Evolutionary conservation across 352 stramenopile species (phyloP), one percentile per base, ranked within the genome.

Genomic region (Pythium graminicola): DNA sequence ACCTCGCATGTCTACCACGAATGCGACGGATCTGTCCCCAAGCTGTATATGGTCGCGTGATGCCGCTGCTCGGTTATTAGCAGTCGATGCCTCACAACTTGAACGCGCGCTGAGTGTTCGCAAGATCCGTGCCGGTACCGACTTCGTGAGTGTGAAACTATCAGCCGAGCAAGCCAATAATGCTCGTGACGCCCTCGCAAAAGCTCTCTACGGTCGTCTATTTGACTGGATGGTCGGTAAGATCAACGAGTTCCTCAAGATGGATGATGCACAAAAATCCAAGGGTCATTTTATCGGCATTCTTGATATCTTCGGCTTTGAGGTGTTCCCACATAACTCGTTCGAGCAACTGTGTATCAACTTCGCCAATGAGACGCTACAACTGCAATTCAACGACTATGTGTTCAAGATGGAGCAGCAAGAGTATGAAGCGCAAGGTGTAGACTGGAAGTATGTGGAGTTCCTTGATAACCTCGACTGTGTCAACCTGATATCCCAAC

Each of bases 151-250:
- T 20, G 84, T 80, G 26, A 67, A 68, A 6, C 50, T 93, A 17
- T 65, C 74, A 7, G 65, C 86, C 23, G 64, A 76, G 16, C 81
- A 95, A 29, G 84, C 86, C 0, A 46, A 77, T 2, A 80, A 72
- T 14, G 92, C 84, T 6, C 78, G 86, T 13, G 86, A 95, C 50
- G 87, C 86, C 13, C 67, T 96, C 19, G 83, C 86, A 20, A 94
- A 93, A 57, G 93, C 78, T 7, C 64, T 96, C 6, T 96, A 96
- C 65, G 78, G 81, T 5, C 87, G 89, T 45, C 52, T 96, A 50
- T 96, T 96, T 67, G 85, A 97, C 38, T 99, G 92, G 91, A 75
- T 99, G 26, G 95, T 99, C 9, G 70, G 82, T 44, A 74, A 82
- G 28, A 96, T 98, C 67, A 98, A 98, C 66, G 68, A 90, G 66